Evolutionary conservation across 208 protist genomes (phyloP).

Genomic region (Trypanosoma avium): DNA sequence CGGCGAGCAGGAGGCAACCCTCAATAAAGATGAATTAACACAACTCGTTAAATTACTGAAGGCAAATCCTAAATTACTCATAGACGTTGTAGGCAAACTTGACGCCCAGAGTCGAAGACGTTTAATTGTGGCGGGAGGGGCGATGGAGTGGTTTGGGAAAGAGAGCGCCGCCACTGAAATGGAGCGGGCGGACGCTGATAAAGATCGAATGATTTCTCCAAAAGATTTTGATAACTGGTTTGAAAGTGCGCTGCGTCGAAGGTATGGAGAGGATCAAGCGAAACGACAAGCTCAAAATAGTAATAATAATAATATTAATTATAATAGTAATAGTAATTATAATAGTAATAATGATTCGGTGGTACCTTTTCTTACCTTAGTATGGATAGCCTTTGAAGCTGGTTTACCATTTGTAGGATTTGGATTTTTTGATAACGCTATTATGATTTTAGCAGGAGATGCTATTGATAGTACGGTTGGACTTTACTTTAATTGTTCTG

Average conservation of each 20-base stretch:
- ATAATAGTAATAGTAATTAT: no score
- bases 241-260: conserved; percentile 70
- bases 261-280: conserved; percentile 38
- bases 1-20: not conserved
- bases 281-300: conserved; percentile 7
- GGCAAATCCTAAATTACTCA: conserved; percentile 77
- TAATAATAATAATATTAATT: no score
- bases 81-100: conserved; percentile 75
- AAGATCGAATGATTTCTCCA: conserved; percentile 79
- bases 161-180: conserved; percentile 81
- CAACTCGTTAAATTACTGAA: conserved; percentile 72
- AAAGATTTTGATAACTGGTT: conserved; percentile 93
- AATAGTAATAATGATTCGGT: not conserved
- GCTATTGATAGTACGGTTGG: conserved; percentile 84
- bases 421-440: conserved; percentile 90
- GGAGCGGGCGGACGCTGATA: conserved; percentile 76
- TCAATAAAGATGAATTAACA: conserved; percentile 48
- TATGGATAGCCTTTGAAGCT: conserved; percentile 75
- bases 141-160: conserved; percentile 92
- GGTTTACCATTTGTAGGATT: conserved; percentile 91
- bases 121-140: conserved; percentile 81
- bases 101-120: conserved; percentile 72
- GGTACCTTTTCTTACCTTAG: conserved; percentile 56
- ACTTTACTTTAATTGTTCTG: conserved; percentile 90
- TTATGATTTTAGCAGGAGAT: conserved; percentile 90